phyloP scores from a whole-genome alignment of 2,329 filamentous ascomycete genomes.

The Clonostachys chloroleuca region DNA sequence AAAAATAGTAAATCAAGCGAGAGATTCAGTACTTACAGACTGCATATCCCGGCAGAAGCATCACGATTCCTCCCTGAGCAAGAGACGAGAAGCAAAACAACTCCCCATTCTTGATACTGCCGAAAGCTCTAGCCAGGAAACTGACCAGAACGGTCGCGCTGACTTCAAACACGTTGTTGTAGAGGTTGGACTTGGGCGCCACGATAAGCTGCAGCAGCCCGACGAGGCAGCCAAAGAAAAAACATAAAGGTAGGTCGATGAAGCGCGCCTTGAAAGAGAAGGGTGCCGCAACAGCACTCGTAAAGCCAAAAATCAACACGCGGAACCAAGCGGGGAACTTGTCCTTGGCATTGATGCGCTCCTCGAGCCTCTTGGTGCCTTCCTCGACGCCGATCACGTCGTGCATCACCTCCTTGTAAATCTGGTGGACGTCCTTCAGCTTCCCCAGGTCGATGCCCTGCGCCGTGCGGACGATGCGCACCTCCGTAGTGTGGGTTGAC shows the following conservation, averaged over 20 bases:
- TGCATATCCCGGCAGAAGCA: constrained; percentile 62
- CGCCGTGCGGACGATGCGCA: constrained; percentile 55
- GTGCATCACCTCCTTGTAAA: constrained; percentile 63
- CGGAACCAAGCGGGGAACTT: constrained; percentile 48
- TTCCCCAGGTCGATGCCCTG: constrained; percentile 59
- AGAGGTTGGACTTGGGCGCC: constrained; percentile 63
- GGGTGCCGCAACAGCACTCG: constrained; percentile 66
- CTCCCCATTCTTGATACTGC: constrained; percentile 45
- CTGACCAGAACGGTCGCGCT: constrained; percentile 56
- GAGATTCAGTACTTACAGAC: constrained; percentile 35
- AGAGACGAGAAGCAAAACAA: constrained; percentile 64
- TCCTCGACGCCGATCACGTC: constrained; percentile 55
- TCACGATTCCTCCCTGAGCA: constrained; percentile 59
- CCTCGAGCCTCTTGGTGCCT: constrained; percentile 46
- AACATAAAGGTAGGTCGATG: constrained; percentile 69
- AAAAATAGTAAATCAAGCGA: neutral
- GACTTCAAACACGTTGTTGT: constrained; percentile 63
- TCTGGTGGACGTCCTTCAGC: constrained; percentile 54
- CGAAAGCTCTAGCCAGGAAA: constrained; percentile 59
- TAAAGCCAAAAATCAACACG: constrained; percentile 67
- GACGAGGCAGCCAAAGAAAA: constrained; percentile 65
- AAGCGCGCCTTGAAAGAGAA: constrained; percentile 70
- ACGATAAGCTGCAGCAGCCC: constrained; percentile 68
- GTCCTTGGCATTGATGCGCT: constrained; percentile 46
- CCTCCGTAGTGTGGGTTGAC: constrained; percentile 61